These are phyloP conservation scores for Sporisorium sorghi DNA, from an alignment of 1,284 basidiomycete genomes.

Conservation along the genomic window DNA sequence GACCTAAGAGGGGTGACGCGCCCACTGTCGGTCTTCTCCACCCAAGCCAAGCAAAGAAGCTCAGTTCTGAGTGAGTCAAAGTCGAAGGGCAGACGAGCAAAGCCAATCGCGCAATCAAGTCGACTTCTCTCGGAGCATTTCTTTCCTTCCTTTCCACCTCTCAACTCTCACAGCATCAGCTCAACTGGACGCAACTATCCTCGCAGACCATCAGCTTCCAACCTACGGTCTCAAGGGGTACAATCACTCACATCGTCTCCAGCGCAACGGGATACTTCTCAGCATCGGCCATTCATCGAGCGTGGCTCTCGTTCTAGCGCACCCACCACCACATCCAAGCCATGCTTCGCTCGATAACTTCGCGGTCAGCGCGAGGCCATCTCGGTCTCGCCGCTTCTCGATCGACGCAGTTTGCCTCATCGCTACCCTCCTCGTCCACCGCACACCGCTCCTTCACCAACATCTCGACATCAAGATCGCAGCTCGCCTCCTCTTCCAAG, in stretches of 20 bases:
- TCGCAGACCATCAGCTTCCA: neutral
- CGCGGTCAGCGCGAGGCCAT: slow-evolving; percentile 30
- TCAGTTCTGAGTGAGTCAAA: neutral
- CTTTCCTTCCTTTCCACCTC: neutral
- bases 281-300: neutral
- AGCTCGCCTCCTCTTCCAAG: slow-evolving; percentile 18
- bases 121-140: neutral
- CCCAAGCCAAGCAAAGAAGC: neutral
- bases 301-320: neutral
- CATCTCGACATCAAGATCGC: slow-evolving; percentile 27
- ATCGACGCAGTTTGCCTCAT: slow-evolving; percentile 12
- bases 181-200: neutral
- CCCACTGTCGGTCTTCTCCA: neutral
- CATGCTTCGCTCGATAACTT: slow-evolving; percentile 51
- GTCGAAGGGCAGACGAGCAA: neutral
- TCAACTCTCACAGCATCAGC: neutral
- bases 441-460: slow-evolving; percentile 25
- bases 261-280: neutral
- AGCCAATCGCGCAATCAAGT: neutral
- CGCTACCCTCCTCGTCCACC: slow-evolving; percentile 13
- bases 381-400: slow-evolving; percentile 25
- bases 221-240: neutral
- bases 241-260: neutral
- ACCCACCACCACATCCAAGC: slow-evolving; percentile 1
- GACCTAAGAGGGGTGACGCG: too few relatives aligned